phyloP scores from a whole-genome alignment of 1,139 yeast genomes.

The Candida gigantensis region DNA sequence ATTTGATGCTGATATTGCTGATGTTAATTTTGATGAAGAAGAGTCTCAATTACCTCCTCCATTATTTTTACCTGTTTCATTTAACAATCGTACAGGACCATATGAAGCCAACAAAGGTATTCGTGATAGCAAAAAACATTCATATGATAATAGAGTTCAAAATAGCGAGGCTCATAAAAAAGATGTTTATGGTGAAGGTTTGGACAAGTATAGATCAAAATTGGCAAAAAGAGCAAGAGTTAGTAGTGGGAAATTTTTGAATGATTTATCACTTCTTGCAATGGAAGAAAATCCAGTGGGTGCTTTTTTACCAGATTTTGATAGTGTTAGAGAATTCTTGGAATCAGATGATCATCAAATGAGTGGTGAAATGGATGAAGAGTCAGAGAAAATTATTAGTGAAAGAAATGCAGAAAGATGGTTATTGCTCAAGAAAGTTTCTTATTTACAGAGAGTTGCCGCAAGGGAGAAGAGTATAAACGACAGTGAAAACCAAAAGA shows the following conservation, averaged over 20 bases:
- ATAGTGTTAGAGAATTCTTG: slow-evolving; percentile 57
- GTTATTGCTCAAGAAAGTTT: slow-evolving; percentile 66
- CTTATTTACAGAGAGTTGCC: slow-evolving; percentile 66
- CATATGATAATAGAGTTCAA: slow-evolving; percentile 79
- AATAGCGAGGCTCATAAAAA: slow-evolving; percentile 60
- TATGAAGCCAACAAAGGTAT: slow-evolving; percentile 78
- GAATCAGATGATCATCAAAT: slow-evolving; percentile 44
- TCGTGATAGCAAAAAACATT: slow-evolving; percentile 77
- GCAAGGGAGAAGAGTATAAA: slow-evolving; percentile 38
- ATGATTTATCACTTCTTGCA: slow-evolving; percentile 53
- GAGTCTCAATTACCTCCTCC: slow-evolving; percentile 34
- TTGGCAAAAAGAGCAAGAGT: slow-evolving; percentile 51
- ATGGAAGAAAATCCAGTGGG: slow-evolving; percentile 37
- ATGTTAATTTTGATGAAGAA: slow-evolving; percentile 29
- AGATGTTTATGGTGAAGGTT: slow-evolving; percentile 79
- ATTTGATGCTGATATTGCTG: slow-evolving; percentile 21
- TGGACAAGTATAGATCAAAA: slow-evolving; percentile 56
- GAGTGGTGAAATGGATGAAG: slow-evolving; percentile 40
- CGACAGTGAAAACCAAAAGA: slow-evolving; percentile 34
- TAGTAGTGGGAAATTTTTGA: slow-evolving; percentile 54
- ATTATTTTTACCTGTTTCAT: slow-evolving; percentile 57
- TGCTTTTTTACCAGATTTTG: slow-evolving; percentile 56
- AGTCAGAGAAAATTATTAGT: slow-evolving; percentile 39
- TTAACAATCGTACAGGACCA: slow-evolving; percentile 82
- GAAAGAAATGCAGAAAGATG: slow-evolving; percentile 61